Percentiles rank a stretch among this genome's conserved stretches.
Evolutionary conservation across 192 early-diverging fungal species (phyloP).

Genomic region (Pilobolus umbonatus): DNA sequence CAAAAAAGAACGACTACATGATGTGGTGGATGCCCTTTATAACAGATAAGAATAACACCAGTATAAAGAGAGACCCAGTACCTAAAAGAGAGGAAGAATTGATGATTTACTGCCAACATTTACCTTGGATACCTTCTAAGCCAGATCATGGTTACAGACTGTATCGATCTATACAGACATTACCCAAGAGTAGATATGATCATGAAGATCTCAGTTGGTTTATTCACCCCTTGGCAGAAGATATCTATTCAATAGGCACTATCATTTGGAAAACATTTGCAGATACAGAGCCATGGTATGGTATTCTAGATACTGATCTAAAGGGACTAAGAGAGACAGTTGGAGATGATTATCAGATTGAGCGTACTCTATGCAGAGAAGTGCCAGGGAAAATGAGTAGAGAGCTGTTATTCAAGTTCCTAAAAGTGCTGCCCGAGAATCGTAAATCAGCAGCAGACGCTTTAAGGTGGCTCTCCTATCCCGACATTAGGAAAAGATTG

Average conservation of each 20-base stretch:
- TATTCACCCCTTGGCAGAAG: slow-evolving; percentile 45
- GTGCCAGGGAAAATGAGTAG: slow-evolving; percentile 34
- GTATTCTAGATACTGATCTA: slow-evolving; percentile 54
- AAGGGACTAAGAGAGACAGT: slow-evolving; percentile 46
- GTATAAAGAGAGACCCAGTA: slow-evolving; percentile 25
- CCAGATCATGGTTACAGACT: slow-evolving; percentile 57
- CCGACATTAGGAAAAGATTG: slow-evolving; percentile 31
- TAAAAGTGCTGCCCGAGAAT: slow-evolving; percentile 38
- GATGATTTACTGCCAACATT: slow-evolving; percentile 23
- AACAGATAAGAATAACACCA: background rate
- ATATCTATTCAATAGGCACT: slow-evolving; percentile 52
- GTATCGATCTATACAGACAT: slow-evolving; percentile 50
- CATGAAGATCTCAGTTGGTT: slow-evolving; percentile 32
- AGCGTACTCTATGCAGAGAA: slow-evolving; percentile 37
- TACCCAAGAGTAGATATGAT: slow-evolving; percentile 46
- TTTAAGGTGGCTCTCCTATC: slow-evolving; percentile 38
- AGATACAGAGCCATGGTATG: slow-evolving; percentile 54
- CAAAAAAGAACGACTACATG: slow-evolving; percentile 34
- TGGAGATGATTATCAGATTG: slow-evolving; percentile 38
- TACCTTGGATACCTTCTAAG: slow-evolving; percentile 43
- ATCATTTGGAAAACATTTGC: slow-evolving; percentile 58
- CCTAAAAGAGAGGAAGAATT: slow-evolving; percentile 41
- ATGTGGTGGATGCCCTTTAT: slow-evolving; percentile 39
- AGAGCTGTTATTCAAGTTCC: slow-evolving; percentile 37
- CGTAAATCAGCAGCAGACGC: slow-evolving; percentile 37